A percentile compares a stretch with the other conserved stretches of the same genome.
Conservation (phyloP, 2,329 filamentous ascomycete species). For the Trichoderma gracile region DNA sequence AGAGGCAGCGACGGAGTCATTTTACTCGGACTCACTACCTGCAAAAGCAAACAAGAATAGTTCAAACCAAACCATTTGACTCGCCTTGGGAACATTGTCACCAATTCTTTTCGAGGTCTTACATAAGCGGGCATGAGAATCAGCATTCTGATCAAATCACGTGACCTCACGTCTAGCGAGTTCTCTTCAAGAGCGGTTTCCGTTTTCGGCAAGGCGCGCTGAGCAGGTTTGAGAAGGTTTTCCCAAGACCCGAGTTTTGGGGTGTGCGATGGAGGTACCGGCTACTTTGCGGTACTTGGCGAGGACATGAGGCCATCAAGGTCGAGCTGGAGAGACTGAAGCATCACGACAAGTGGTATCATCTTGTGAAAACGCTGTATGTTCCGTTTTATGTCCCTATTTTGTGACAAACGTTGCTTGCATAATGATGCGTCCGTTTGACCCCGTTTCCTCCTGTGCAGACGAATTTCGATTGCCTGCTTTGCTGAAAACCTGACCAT, state of each 20-base stretch:
- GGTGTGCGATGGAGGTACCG: conserved; percentile 36
- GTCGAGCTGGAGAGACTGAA: neutral
- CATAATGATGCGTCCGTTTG: too few species aligned
- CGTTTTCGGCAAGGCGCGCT: conserved; percentile 30
- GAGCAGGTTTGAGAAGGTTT: conserved; percentile 58
- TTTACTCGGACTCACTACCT: too few species aligned
- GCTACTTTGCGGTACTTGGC: conserved; percentile 37
- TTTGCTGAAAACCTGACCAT: too few species aligned
- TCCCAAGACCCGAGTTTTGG: conserved; percentile 28
- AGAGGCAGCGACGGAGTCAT: too few species aligned
- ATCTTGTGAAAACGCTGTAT: neutral
- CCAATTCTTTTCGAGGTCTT: neutral
- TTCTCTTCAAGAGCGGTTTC: neutral
- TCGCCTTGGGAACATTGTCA: too few species aligned
- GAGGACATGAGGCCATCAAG: neutral
- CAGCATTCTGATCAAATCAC: neutral
- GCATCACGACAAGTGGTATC: neutral
- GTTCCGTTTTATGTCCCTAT: neutral
- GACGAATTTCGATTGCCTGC: too few species aligned
- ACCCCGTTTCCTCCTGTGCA: too few species aligned
- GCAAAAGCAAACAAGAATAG: too few species aligned
- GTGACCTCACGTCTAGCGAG: neutral
- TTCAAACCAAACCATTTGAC: too few species aligned
- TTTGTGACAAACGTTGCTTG: too few species aligned
- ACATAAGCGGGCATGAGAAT: neutral